phyloP scores from a whole-genome alignment of 2,329 filamentous ascomycete species.

The Xylaria multiplex region DNA sequence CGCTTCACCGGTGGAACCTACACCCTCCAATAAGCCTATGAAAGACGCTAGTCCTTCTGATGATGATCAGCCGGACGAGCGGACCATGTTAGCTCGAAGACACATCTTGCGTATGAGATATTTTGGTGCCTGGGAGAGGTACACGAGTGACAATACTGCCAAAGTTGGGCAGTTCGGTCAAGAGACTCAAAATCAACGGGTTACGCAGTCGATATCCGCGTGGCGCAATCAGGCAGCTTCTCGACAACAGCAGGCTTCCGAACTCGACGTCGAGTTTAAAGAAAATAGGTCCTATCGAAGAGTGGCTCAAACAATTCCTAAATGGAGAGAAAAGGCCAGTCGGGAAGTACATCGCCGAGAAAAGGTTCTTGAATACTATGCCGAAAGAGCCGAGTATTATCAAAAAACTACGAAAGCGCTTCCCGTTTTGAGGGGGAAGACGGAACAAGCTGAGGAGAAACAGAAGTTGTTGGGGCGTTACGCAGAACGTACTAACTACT shows the following conservation, averaged over 20 bases:
- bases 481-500: slow-evolving; percentile 47
- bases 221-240: slow-evolving; percentile 41
- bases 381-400: slow-evolving; percentile 46
- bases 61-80: slow-evolving; percentile 45
- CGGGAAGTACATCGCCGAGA: slow-evolving; percentile 32
- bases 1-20: slow-evolving; percentile 9
- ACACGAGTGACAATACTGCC: slow-evolving; percentile 42
- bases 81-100: slow-evolving; percentile 47
- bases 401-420: slow-evolving; percentile 41
- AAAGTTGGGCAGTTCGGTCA: slow-evolving; percentile 43
- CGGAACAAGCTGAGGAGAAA: slow-evolving; percentile 37
- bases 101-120: slow-evolving; percentile 51
- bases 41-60: slow-evolving; percentile 28
- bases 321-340: slow-evolving; percentile 43
- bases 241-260: slow-evolving; percentile 37
- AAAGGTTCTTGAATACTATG: slow-evolving; percentile 42
- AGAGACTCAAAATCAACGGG: slow-evolving; percentile 35
- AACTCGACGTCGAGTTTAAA: slow-evolving; percentile 38
- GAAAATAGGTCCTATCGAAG: slow-evolving; percentile 40
- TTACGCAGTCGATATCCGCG: slow-evolving; percentile 31
- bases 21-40: not conserved
- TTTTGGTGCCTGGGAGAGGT: slow-evolving; percentile 48
- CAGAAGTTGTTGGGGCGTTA: slow-evolving; percentile 42
- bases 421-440: slow-evolving; percentile 39
- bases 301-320: slow-evolving; percentile 38